These are phyloP conservation scores for Asterella californica DNA, from an alignment of 225 moss, liverwort and hornwort genomes.

Conservation along the genomic window DNA sequence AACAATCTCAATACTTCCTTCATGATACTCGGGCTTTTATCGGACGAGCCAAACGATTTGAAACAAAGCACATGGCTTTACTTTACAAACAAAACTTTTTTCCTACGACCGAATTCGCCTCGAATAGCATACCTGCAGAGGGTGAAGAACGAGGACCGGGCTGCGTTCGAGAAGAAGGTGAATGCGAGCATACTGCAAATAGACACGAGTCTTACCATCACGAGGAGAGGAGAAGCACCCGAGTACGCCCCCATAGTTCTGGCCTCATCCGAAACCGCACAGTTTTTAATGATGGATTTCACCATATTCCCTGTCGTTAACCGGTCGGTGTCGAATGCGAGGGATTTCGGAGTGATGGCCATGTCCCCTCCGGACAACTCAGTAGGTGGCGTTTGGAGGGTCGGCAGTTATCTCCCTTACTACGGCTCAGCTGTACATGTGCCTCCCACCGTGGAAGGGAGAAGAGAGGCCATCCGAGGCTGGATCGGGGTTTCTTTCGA, in stretches of 20 bases:
- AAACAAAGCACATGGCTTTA: slow-evolving; percentile 44
- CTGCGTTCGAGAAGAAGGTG: slow-evolving; percentile 49
- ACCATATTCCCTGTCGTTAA: slow-evolving; percentile 30
- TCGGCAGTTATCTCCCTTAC: slow-evolving; percentile 67
- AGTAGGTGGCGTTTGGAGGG: slow-evolving; percentile 46
- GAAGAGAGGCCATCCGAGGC: slow-evolving; percentile 46
- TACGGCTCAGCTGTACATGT: slow-evolving; percentile 51
- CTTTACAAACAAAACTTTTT: slow-evolving; percentile 49
- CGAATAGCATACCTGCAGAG: slow-evolving; percentile 42
- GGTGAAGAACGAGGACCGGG: slow-evolving; percentile 53
- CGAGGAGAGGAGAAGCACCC: slow-evolving; percentile 34
- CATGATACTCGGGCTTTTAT: slow-evolving; percentile 66
- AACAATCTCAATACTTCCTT: slow-evolving; percentile 86
- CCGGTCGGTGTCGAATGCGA: slow-evolving; percentile 38
- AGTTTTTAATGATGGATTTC: slow-evolving; percentile 46
- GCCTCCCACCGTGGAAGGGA: slow-evolving; percentile 33
- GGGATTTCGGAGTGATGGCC: slow-evolving; percentile 51
- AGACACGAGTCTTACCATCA: slow-evolving; percentile 8
- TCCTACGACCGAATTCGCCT: slow-evolving; percentile 55
- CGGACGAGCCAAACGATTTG: slow-evolving; percentile 25
- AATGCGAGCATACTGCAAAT: slow-evolving; percentile 47
- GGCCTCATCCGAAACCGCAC: slow-evolving; percentile 20
- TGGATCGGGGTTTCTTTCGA: slow-evolving; percentile 56
- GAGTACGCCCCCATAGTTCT: slow-evolving; percentile 71
- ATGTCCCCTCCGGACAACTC: slow-evolving; percentile 51